Percentiles rank a stretch among this genome's conserved stretches.
These are phyloP conservation scores for Ogataea parapolymorpha DNA, from an alignment of 805 yeast species.

Conservation along the genomic window DNA sequence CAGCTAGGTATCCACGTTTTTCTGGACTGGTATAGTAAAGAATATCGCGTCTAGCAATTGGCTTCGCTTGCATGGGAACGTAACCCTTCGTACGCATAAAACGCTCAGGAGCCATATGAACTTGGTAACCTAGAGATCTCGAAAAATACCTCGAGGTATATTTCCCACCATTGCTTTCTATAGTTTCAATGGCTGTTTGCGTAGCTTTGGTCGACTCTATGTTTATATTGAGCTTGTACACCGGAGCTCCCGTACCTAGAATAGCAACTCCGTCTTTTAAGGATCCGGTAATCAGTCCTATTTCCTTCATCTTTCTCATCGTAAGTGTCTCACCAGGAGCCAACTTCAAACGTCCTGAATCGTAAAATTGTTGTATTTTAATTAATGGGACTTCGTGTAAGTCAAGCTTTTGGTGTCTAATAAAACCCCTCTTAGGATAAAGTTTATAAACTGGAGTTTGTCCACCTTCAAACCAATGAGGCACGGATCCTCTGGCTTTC, in stretches of 20 bases:
- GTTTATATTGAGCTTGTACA: constrained; percentile 56
- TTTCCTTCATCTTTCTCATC: constrained; percentile 71
- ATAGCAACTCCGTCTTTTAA: constrained; percentile 79
- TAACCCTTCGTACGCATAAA: constrained; percentile 69
- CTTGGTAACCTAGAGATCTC: constrained; percentile 59
- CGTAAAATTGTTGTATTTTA: constrained; percentile 67
- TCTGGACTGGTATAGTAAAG: constrained; percentile 68
- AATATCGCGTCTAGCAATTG: constrained; percentile 77
- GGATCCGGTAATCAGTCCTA: constrained; percentile 70
- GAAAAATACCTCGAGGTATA: constrained; percentile 72
- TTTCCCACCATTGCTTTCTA: constrained; percentile 70
- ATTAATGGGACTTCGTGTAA: constrained; percentile 61
- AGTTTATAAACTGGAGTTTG: constrained; percentile 87
- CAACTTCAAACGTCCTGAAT: constrained; percentile 59
- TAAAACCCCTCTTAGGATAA: constrained; percentile 87
- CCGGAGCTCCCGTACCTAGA: constrained; percentile 59
- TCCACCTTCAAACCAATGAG: constrained; percentile 97
- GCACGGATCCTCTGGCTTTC: constrained; percentile 89
- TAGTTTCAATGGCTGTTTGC: constrained; percentile 62
- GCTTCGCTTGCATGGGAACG: constrained; percentile 81
- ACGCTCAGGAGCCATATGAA: constrained; percentile 72
- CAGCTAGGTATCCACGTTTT: constrained; percentile 68
- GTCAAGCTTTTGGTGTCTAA: constrained; percentile 54
- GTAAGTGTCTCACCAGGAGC: constrained; percentile 61
- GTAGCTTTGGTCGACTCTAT: constrained; percentile 86